These are phyloP conservation scores for Zymoseptoria crescenta DNA, from an alignment of 2,329 filamentous ascomycete genomes.

Conservation along the genomic window DNA sequence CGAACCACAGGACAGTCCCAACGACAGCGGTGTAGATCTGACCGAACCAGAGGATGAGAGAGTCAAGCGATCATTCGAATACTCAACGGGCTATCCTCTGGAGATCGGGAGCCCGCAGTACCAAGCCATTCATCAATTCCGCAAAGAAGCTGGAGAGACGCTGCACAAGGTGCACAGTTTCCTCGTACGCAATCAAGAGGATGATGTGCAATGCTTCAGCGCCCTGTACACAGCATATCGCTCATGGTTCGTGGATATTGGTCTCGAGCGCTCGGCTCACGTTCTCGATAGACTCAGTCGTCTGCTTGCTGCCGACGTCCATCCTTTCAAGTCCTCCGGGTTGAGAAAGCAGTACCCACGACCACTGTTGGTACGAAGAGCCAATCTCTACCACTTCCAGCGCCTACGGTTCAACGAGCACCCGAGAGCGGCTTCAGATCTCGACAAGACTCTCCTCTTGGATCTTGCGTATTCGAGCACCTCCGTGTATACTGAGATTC, in stretches of 20 bases:
- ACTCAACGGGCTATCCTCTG: constrained; percentile 79
- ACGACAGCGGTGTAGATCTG: constrained; percentile 44
- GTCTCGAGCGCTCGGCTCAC: constrained; percentile 90
- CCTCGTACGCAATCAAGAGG: constrained; percentile 74
- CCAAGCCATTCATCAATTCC: constrained; percentile 67
- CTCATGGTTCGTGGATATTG: constrained; percentile 96
- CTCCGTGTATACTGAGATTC: constrained; percentile 88
- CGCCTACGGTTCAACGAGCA: constrained; percentile 90
- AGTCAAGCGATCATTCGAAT: constrained; percentile 77
- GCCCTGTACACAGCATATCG: constrained; percentile 85
- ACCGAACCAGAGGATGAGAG: constrained; percentile 71
- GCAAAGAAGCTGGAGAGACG: constrained; percentile 70
- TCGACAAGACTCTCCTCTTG: constrained; percentile 76
- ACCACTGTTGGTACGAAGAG: constrained; percentile 82
- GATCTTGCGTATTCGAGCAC: constrained; percentile 86
- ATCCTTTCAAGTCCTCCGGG: constrained; percentile 90
- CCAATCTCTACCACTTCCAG: constrained; percentile 89
- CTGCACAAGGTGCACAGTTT: constrained; percentile 81
- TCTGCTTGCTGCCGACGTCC: constrained; percentile 76
- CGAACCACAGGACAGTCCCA: constrained; percentile 35
- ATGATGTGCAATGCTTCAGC: constrained; percentile 93
- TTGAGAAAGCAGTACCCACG: constrained; percentile 87
- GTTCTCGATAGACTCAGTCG: constrained; percentile 80
- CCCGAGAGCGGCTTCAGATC: constrained; percentile 76
- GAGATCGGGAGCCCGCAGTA: constrained; percentile 58